These are phyloP conservation scores for Dalbergia cochinchinensis DNA, from an alignment of 306 rosid species.

Conservation along the genomic window DNA sequence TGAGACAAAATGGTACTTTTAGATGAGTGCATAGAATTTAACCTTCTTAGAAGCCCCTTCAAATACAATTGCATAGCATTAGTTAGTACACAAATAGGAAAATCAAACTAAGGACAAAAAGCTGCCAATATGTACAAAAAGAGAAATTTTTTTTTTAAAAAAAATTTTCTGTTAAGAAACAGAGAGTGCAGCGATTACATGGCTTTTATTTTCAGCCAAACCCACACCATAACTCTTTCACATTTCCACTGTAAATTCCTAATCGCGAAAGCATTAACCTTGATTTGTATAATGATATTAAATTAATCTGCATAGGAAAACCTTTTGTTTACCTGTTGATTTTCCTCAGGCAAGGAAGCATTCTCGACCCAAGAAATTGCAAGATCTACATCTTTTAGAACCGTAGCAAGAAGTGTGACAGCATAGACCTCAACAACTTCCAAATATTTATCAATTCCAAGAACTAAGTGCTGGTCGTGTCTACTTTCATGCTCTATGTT, in stretches of 20 bases:
- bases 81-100: conserved; percentile 31
- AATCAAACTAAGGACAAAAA: conserved; percentile 22
- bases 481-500: conserved; percentile 41
- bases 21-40: conserved; percentile 62
- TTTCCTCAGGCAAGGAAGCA: conserved; percentile 76
- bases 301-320: background rate
- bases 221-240: background rate
- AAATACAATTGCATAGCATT: conserved; percentile 35
- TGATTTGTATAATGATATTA: background rate
- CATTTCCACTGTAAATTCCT: conserved; percentile 10
- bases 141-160: background rate
- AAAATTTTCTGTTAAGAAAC: background rate
- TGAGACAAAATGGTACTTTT: conserved; percentile 59
- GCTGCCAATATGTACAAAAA: background rate
- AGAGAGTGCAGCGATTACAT: background rate
- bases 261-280: conserved; percentile 8
- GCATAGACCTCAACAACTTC: conserved; percentile 77
- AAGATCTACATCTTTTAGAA: conserved; percentile 55
- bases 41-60: conserved; percentile 73
- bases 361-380: conserved; percentile 84
- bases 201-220: conserved; percentile 13
- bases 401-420: conserved; percentile 55
- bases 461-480: conserved; percentile 40
- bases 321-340: conserved; percentile 67
- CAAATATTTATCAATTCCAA: conserved; percentile 65